Base-by-base conservation (phyloP, 2,329 filamentous ascomycete genomes). In the Ampelomyces quisqualis region DNA sequence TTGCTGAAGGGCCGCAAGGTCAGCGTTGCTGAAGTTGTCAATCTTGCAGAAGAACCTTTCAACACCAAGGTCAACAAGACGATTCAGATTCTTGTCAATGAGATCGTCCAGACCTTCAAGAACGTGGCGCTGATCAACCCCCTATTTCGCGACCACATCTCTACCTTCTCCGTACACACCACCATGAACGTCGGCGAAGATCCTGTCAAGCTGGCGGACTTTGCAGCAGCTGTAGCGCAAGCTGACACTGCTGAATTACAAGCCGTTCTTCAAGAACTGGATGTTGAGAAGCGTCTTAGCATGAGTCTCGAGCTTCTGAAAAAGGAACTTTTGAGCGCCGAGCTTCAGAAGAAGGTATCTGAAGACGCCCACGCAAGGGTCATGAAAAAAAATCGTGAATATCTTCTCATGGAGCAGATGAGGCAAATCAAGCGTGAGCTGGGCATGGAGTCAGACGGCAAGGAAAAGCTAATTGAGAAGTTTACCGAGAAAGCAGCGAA, bases 321-420 rank as follows among this genome's bases (percentile, higher is more conserved):
- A 75, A 97, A 96, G 70, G 93, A 98, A 72, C 80, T 96, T 38
- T 95, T 97, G 86, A 98, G 97, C 57, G 93, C 93, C 0, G 88
- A 97, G 65, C 76, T 98, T 20, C 91, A 96, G 68, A 91, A 88
- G 42, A 98, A 97, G 76, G 97, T 98, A 43, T 89, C 87, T 43
- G 96, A 96, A 72, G 93, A 98, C 63, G 94, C 98, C 13, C 93
- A 97, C 68, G 89, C 82, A 62, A 96, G 95, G 72, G 97, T 98
- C 38, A 90, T 90, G 58, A 97, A 98, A 73, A 85, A 91, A 20
- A 93, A 98, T 68, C 84, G 93, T 37, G 93, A 98, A 65, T 98
- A 97, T 73, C 97, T 90, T 88, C 75, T 98, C 32, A 94, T 95
- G 89, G 93, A 98, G 71, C 94, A 98, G 69, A 95, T 98, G 90